Evolutionary conservation across 108 stramenopile species (phyloP).

Genomic region (Fistulifera pelliculosa): DNA sequence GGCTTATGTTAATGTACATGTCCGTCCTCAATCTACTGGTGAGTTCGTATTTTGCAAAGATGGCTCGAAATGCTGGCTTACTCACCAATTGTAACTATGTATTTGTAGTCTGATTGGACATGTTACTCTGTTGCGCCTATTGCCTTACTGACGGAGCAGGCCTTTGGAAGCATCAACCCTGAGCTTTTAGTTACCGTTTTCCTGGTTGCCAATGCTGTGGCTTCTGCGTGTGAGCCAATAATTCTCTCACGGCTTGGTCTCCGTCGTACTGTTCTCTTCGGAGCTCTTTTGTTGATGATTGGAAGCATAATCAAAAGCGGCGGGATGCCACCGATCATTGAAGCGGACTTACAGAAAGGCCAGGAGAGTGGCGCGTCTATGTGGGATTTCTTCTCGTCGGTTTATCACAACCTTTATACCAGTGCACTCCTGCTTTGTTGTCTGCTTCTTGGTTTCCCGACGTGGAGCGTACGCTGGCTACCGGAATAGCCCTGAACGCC

Average conservation of each 20-base stretch:
- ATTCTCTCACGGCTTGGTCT: constrained; percentile 71
- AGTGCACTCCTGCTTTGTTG: constrained; percentile 73
- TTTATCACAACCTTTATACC: constrained; percentile 72
- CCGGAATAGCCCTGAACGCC: constrained; percentile 80
- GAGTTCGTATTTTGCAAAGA: constrained; percentile 24
- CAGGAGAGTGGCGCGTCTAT: constrained; percentile 65
- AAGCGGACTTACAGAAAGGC: constrained; percentile 26
- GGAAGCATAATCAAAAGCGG: constrained; percentile 80
- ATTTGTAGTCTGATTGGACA: constrained; percentile 62
- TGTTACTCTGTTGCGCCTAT: constrained; percentile 81
- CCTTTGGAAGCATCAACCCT: constrained; percentile 76
- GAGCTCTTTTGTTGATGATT: constrained; percentile 63
- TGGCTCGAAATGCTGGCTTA: no score
- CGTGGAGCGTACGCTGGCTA: constrained; percentile 82
- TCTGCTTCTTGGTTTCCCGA: constrained; percentile 80
- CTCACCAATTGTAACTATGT: constrained; percentile 15
- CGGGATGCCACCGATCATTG: constrained; percentile 37
- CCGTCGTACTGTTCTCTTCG: constrained; percentile 67
- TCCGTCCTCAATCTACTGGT: constrained; percentile 60
- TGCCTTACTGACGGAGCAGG: constrained; percentile 52
- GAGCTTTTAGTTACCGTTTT: constrained; percentile 75
- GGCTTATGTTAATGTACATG: constrained; percentile 79
- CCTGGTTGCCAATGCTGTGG: constrained; percentile 68
- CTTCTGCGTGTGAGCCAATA: constrained; percentile 72
- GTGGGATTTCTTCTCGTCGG: constrained; percentile 84